Conservation (phyloP, 1,139 yeast species). For the Candida labiduridarum region DNA sequence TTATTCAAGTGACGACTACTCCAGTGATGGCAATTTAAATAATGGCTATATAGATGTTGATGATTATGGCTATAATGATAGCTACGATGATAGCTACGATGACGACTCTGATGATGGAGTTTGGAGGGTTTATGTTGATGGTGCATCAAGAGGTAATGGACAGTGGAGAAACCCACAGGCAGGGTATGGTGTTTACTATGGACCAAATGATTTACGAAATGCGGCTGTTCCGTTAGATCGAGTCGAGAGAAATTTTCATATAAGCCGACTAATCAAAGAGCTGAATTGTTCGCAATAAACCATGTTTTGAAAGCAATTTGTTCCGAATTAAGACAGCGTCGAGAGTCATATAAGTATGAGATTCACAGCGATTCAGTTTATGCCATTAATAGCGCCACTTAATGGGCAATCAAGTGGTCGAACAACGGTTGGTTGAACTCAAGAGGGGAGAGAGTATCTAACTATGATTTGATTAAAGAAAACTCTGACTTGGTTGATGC, state of each 20-base stretch:
- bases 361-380: conserved; percentile 64
- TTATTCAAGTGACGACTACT: conserved; percentile 1
- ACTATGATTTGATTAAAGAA: conserved; percentile 50
- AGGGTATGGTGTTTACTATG: conserved; percentile 79
- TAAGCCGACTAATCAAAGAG: conserved; percentile 76
- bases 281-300: conserved; percentile 70
- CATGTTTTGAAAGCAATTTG: conserved; percentile 52
- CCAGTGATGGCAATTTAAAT: neutral
- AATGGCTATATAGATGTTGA: conserved; percentile 4
- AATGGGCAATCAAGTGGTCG: conserved; percentile 59
- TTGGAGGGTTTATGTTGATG: conserved; percentile 61
- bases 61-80: conserved; percentile 5
- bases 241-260: conserved; percentile 17
- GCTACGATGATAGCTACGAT: conserved; percentile 3
- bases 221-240: conserved; percentile 49
- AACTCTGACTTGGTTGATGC: conserved; percentile 25
- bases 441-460: conserved; percentile 48
- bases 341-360: conserved; percentile 22
- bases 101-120: neutral
- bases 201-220: conserved; percentile 55
- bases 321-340: conserved; percentile 17
- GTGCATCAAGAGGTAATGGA: conserved; percentile 66
- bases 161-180: conserved; percentile 41
- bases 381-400: conserved; percentile 46
- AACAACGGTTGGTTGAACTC: conserved; percentile 53